Conservation (phyloP, 1,284 basidiomycete species). For the Leccinum griseonigrum region DNA sequence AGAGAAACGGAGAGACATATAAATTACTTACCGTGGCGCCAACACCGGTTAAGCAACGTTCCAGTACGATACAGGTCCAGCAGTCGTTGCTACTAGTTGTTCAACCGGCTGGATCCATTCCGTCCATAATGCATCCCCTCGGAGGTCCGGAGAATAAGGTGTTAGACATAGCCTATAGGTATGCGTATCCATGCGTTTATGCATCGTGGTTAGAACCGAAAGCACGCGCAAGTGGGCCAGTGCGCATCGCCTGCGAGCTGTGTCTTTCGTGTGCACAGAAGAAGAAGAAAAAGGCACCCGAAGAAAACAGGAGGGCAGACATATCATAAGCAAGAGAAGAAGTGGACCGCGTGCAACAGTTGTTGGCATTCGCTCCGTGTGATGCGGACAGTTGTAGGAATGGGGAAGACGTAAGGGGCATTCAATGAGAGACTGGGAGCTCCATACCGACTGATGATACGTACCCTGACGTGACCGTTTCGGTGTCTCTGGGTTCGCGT, state of each 20-base stretch:
- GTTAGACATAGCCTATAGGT: not conserved
- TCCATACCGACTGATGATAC: not conserved
- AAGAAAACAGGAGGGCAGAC: not conserved
- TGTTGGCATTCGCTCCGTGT: slow-evolving; percentile 9
- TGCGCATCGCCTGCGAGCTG: slow-evolving; percentile 8
- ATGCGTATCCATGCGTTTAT: slow-evolving; percentile 10
- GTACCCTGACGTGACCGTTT: slow-evolving; percentile 7
- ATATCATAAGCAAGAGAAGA: not conserved
- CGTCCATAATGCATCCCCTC: slow-evolving; percentile 15
- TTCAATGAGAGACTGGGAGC: not conserved
- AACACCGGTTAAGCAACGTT: not conserved
- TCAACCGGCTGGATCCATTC: not conserved
- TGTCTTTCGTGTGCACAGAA: slow-evolving; percentile 6
- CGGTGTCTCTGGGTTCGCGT: slow-evolving; percentile 11
- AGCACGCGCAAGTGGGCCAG: not conserved
- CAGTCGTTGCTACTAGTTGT: not conserved
- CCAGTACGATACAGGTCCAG: not conserved
- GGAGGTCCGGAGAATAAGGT: slow-evolving; percentile 20
- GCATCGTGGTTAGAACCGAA: not conserved
- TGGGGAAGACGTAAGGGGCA: slow-evolving; percentile 9
- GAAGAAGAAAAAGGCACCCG: not conserved
- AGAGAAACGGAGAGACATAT: not conserved
- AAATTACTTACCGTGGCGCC: not conserved
- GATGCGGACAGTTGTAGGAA: slow-evolving; percentile 14
- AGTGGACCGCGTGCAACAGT: slow-evolving; percentile 10